phyloP scores from a whole-genome alignment of 176 grass and related monocot genomes.

The Oryza officinalis region DNA sequence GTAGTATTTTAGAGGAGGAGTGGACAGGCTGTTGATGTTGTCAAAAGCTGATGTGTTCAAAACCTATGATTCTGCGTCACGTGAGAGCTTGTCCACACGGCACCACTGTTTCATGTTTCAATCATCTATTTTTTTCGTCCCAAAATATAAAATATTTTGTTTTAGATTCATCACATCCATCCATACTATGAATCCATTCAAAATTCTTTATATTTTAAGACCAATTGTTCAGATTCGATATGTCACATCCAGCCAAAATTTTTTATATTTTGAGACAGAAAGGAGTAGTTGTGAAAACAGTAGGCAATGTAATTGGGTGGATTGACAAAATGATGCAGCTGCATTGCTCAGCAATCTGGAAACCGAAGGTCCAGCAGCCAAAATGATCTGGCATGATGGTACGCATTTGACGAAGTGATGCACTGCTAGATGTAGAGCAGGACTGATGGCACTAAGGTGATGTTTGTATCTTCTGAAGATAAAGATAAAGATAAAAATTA shows the following conservation, averaged over 20 bases:
- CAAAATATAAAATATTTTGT: too few relatives aligned
- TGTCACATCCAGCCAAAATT: too few relatives aligned
- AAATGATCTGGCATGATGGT: not conserved
- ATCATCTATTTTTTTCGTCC: too few relatives aligned
- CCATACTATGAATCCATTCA: too few relatives aligned
- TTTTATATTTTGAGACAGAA: too few relatives aligned
- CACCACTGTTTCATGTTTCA: not conserved
- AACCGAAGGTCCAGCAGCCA: not conserved
- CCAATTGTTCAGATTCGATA: too few relatives aligned
- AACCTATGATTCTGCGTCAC: not conserved
- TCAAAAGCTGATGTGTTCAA: slow-evolving; percentile 5
- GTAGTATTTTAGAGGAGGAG: not conserved
- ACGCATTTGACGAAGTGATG: not conserved
- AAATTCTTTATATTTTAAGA: too few relatives aligned
- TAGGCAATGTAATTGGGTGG: not conserved
- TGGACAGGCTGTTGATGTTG: not conserved
- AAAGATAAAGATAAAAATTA: too few relatives aligned
- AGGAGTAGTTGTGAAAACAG: not conserved
- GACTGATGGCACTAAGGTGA: not conserved
- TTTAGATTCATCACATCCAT: too few relatives aligned
- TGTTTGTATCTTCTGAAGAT: too few relatives aligned
- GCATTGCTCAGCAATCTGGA: not conserved
- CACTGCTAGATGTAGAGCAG: not conserved
- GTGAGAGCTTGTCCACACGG: slow-evolving; percentile 12
- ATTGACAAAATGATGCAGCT: not conserved